Base-by-base conservation (phyloP, 495 filamentous ascomycete species). In the Aeminium ludgeri region DNA sequence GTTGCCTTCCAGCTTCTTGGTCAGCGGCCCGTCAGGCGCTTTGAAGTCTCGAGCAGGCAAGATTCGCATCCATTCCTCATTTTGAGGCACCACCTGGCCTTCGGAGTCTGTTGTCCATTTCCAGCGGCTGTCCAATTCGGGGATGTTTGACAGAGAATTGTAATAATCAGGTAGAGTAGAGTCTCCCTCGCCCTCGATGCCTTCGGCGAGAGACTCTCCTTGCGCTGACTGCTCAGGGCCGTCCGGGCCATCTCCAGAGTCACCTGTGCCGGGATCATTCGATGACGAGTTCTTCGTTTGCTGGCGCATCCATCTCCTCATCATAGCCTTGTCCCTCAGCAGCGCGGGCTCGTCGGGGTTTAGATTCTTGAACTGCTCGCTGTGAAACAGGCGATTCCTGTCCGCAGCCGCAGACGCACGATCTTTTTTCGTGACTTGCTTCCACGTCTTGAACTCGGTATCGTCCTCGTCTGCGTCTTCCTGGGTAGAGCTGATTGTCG, bases 371-470 rank as follows among this genome's bases (percentile, higher is more conserved):
- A 99, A 65, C 56, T 73, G 84, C 49, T 87, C 77, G 28, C 76
- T 78, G 43, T 76, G 73, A 54, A 99, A 87, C 16, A 96, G 68
- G 34, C 82, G 78, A 59, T 86, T 78, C 18, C 89, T 66, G 44
- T 78, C 70, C 43, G 78, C 73, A 8, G 89, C 85, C 30, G 87
- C 74, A 11, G 80, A 63, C n/a, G 89, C 89, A 34, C 89, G 75
- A 46, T 91, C 86, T 56, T 91, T 93, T 60, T 95, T 95, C 2
- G 89, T 99, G 29, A 94, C 82, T 57, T 92, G 86, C 64, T 96
- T 99, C 89, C 89, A 99, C 30, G 86, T 82, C 55, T 91, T 91
- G 63, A 86, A 93, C 50, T 92, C 86, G 1, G 82, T 73, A 50
- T 95, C 86, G 47, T 94, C 78, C 36, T 74, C 52, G 34, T 80